phyloP scores from a whole-genome alignment of 768 basidiomycete species.

The Pleurotus salmoneostramineus region DNA sequence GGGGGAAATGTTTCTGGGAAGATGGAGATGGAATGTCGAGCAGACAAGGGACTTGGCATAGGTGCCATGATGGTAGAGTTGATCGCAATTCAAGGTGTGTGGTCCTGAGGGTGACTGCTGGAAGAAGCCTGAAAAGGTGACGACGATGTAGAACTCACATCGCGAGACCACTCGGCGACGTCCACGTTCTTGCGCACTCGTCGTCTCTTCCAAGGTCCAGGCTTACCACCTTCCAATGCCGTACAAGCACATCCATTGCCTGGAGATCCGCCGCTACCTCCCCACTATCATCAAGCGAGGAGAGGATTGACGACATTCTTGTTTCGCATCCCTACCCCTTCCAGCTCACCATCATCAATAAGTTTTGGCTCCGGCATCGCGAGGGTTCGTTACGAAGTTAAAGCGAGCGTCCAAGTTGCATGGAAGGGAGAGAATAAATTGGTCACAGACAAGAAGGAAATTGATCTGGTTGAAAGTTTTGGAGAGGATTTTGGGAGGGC shows the following conservation, averaged over 20 bases:
- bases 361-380: constrained; percentile 69
- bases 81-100: constrained; percentile 65
- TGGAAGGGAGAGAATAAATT: constrained; percentile 75
- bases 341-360: constrained; percentile 66
- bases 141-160: constrained; percentile 57
- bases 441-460: constrained; percentile 56
- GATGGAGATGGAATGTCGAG: constrained; percentile 76
- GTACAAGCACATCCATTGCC: constrained; percentile 60
- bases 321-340: constrained; percentile 71
- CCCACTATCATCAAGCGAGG: constrained; percentile 67
- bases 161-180: constrained; percentile 76
- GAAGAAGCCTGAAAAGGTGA: constrained; percentile 7
- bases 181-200: constrained; percentile 71
- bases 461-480: constrained; percentile 63
- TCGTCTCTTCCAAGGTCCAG: constrained; percentile 76
- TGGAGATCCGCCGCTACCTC: constrained; percentile 58
- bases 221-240: constrained; percentile 80
- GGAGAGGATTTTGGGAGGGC: constrained; percentile 30
- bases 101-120: background rate
- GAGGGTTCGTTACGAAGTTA: constrained; percentile 66
- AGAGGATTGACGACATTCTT: constrained; percentile 75
- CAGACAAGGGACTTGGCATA: constrained; percentile 72
- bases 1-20: constrained; percentile 67
- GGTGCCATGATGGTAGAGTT: constrained; percentile 76
- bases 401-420: constrained; percentile 65